Conservation (phyloP, 306 rosid genomes). For the Bauhinia variegata region DNA sequence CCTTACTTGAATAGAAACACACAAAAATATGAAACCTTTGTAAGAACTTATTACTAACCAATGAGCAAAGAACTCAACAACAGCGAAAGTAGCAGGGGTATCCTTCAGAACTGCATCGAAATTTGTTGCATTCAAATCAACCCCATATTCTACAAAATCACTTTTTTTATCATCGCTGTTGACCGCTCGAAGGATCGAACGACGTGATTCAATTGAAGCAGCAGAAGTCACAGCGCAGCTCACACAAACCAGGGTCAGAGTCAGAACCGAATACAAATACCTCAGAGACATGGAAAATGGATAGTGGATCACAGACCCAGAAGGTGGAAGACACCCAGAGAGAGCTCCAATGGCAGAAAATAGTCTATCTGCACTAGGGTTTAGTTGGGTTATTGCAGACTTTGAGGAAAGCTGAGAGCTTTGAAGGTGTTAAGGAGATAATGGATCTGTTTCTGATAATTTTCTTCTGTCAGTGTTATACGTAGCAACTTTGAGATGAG, state of each 20-base stretch:
- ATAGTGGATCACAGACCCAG: conserved; percentile 20
- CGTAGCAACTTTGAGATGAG: not conserved
- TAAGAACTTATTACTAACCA: conserved; percentile 57
- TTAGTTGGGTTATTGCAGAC: conserved; percentile 20
- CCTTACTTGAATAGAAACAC: not conserved
- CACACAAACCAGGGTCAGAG: conserved; percentile 47
- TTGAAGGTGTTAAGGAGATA: conserved; percentile 10
- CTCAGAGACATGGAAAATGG: conserved; percentile 46
- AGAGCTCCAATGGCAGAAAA: not conserved
- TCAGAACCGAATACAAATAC: conserved; percentile 45
- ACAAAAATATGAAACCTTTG: not conserved
- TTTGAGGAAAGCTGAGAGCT: conserved; percentile 32
- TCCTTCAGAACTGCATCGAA: conserved; percentile 76
- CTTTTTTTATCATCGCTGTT: conserved; percentile 24
- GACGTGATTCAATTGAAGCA: conserved; percentile 53
- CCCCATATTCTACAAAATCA: conserved; percentile 66
- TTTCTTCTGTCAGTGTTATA: not conserved
- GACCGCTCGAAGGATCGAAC: conserved; percentile 69
- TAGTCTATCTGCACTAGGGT: conserved; percentile 30
- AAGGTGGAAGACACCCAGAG: not conserved
- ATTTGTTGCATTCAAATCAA: conserved; percentile 72
- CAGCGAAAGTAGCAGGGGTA: conserved; percentile 75
- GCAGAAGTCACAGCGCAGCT: conserved; percentile 41
- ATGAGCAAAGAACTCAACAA: conserved; percentile 87
- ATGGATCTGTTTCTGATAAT: conserved; percentile 36